These are phyloP conservation scores for Yamadazyma taylorii DNA, from an alignment of 1,139 yeast species.

Conservation along the genomic window DNA sequence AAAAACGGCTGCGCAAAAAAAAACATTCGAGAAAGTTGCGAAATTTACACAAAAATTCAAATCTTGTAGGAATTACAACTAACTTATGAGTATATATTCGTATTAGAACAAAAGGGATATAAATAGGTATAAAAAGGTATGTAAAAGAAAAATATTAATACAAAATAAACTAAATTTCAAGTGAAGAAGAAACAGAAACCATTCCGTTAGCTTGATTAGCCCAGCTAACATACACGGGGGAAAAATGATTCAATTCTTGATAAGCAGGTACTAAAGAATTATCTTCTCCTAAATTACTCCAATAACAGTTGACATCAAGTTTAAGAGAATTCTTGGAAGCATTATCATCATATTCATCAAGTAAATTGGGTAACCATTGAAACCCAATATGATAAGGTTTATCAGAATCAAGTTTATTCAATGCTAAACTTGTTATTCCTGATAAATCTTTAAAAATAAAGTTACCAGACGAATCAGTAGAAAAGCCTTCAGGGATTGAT, in stretches of 20 bases:
- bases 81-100: too few species aligned
- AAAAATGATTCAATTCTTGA: constrained; percentile 62
- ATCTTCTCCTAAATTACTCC: constrained; percentile 64
- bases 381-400: constrained; percentile 60
- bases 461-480: constrained; percentile 50
- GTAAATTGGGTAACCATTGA: constrained; percentile 76
- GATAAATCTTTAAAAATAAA: constrained; percentile 50
- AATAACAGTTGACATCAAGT: constrained; percentile 60
- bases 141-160: not conserved
- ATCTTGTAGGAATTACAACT: too few species aligned
- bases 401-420: constrained; percentile 67
- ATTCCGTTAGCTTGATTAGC: constrained; percentile 66
- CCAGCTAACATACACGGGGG: constrained; percentile 65
- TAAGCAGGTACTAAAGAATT: constrained; percentile 61
- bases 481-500: too few species aligned
- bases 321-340: constrained; percentile 44
- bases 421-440: constrained; percentile 62
- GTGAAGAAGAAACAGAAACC: constrained; percentile 49
- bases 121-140: too few species aligned
- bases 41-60: not conserved
- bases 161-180: constrained; percentile 34
- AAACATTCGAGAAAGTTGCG: too few species aligned
- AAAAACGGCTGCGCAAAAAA: too few species aligned
- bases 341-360: constrained; percentile 41
- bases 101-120: too few species aligned